Conservation (phyloP, 163 green algal genomes). For the Volvox carteri region DNA sequence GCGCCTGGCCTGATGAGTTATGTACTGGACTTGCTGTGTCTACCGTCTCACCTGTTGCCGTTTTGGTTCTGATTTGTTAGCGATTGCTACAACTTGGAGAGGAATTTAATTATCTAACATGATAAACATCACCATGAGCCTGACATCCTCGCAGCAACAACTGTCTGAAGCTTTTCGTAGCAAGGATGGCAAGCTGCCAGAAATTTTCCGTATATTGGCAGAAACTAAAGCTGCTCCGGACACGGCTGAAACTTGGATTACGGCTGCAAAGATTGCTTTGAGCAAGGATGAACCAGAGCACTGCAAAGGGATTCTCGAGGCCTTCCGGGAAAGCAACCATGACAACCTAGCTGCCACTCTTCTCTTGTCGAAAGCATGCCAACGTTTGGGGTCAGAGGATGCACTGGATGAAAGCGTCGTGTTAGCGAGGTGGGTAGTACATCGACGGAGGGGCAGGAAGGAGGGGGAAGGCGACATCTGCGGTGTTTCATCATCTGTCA, state of each 20-base stretch:
- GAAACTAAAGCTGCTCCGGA: not conserved
- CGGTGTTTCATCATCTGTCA: no score
- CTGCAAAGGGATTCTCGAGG: conserved; percentile 1
- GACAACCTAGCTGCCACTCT: not conserved
- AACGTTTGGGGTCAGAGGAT: not conserved
- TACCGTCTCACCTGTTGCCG: no score
- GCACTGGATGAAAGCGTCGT: conserved; percentile 18
- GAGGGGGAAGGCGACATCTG: no score
- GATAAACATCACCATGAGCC: not conserved
- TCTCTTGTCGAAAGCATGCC: conserved; percentile 17
- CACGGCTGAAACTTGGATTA: conserved; percentile 3
- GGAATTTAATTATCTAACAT: conserved; percentile 2
- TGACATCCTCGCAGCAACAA: not conserved
- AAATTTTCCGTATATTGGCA: not conserved
- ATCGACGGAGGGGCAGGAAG: no score
- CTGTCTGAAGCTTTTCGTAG: not conserved
- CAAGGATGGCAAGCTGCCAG: conserved; percentile 30
- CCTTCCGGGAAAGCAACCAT: not conserved
- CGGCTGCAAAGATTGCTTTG: not conserved
- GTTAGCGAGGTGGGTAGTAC: conserved; percentile 32
- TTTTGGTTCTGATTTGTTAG: no score
- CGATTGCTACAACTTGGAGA: no score
- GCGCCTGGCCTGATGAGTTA: no score
- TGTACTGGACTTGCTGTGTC: no score
- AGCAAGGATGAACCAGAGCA: not conserved